Evolutionary conservation across 2,329 filamentous ascomycete genomes (phyloP), one percentile per base, ranked within the genome.

Genomic region (Aspergillus flavus): DNA sequence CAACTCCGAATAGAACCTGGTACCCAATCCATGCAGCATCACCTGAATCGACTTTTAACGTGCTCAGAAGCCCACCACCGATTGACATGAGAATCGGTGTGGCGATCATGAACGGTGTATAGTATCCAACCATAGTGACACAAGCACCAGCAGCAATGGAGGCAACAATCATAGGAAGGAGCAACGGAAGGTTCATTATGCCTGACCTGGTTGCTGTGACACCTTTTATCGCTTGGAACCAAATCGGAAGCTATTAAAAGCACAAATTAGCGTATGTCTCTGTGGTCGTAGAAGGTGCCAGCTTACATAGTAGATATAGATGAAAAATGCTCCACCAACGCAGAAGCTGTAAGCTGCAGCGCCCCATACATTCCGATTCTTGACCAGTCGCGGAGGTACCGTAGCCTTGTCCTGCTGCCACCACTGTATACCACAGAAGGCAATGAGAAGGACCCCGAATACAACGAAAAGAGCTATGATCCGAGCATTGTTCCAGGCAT

Each of bases 381-480:
- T 78, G 48, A 80, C 67, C 61, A 85, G 72, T 1, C 79, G 74
- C 0, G 80, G 80, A 7, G 81, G 82, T 3, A 85, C 75, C 6
- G 82, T 75, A 2, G 82, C 82, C 3, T 72, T 72, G 5, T 83
- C 80, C 34, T 75, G 70, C 43, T 75, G 74, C 69, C 74, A 77
- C 58, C 65, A 64, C 63, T 83, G 77, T 61, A 80, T 67, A 0
- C 61, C 64, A 26, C 76, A 59, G 61, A 83, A 81, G 3, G 78
- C 76, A 6, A 81, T 77, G 1, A 80, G 78, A 11, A 85, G 74
- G 7, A 85, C 78, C n/a, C 80, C 80, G 62, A 84, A 84, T 3
- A 86, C 75, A 1, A 83, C 77, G 30, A 86, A 80, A 12, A 85
- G 74, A 0, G 78, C 79, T 56, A 85, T 81, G 59, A 85, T 78